Percentiles rank a stretch among this genome's conserved stretches.
phyloP scores from a whole-genome alignment of 495 filamentous ascomycete species.

The Xylaria venustula region DNA sequence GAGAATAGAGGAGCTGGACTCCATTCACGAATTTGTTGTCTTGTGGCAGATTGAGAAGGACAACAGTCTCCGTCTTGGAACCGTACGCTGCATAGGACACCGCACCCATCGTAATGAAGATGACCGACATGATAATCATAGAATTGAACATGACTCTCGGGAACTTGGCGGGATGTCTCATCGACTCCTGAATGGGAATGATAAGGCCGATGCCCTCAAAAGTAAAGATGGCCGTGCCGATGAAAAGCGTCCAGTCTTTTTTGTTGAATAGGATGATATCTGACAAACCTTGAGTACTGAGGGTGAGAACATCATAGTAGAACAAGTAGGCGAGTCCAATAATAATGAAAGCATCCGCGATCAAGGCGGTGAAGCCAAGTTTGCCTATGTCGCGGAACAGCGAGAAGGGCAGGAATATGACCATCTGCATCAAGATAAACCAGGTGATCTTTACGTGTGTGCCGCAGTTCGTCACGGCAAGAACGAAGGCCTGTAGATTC shows the following conservation, averaged over 20 bases:
- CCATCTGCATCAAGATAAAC: slow-evolving; percentile 88
- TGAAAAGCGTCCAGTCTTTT: slow-evolving; percentile 90
- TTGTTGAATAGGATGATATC: slow-evolving; percentile 88
- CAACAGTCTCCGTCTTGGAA: slow-evolving; percentile 89
- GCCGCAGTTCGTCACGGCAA: slow-evolving; percentile 75
- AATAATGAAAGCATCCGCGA: slow-evolving; percentile 92
- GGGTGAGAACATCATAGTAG: slow-evolving; percentile 90
- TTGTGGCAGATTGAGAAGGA: slow-evolving; percentile 93
- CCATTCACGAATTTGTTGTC: slow-evolving; percentile 94
- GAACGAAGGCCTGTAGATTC: slow-evolving; percentile 91
- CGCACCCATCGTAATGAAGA: slow-evolving; percentile 89
- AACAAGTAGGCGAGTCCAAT: slow-evolving; percentile 91
- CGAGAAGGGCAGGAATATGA: slow-evolving; percentile 90
- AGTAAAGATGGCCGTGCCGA: slow-evolving; percentile 97
- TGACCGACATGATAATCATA: slow-evolving; percentile 89
- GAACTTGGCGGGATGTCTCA: slow-evolving; percentile 86
- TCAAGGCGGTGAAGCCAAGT: slow-evolving; percentile 81
- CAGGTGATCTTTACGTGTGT: slow-evolving; percentile 79
- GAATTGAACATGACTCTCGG: slow-evolving; percentile 79
- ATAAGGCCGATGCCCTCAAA: slow-evolving; percentile 98
- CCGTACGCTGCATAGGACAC: slow-evolving; percentile 96
- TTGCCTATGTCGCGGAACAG: slow-evolving; percentile 95
- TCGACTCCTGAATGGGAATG: slow-evolving; percentile 96
- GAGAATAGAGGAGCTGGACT: slow-evolving; percentile 91
- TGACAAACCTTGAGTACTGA: slow-evolving; percentile 70